These are phyloP conservation scores for Candida sojae DNA, from an alignment of 1,139 yeast genomes.

Conservation along the genomic window DNA sequence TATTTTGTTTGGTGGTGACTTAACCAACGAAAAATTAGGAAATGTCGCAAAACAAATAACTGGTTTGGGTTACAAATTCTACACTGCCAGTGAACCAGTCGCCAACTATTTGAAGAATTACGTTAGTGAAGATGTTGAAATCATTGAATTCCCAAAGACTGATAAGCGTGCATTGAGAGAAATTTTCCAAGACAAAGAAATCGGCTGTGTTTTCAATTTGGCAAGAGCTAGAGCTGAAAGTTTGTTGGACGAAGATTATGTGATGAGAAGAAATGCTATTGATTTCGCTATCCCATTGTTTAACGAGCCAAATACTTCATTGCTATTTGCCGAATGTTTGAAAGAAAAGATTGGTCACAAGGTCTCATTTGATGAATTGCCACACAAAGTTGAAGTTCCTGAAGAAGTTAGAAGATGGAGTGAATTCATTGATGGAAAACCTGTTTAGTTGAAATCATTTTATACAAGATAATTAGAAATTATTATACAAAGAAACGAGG, in stretches of 20 bases:
- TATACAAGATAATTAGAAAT: too few relatives aligned
- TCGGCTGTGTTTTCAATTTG: conserved; percentile 86
- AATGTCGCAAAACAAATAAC: conserved; percentile 69
- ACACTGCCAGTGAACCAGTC: conserved; percentile 73
- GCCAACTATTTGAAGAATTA: conserved; percentile 61
- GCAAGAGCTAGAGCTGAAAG: conserved; percentile 88
- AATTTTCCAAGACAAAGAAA: conserved; percentile 81
- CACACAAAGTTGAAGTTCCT: conserved; percentile 63
- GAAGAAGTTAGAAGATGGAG: conserved; percentile 93
- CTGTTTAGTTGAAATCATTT: conserved; percentile 6
- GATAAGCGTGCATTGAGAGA: conserved; percentile 93
- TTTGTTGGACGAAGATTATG: conserved; percentile 84
- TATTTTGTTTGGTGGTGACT: conserved; percentile 90
- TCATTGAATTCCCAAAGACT: conserved; percentile 86
- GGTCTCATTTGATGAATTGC: conserved; percentile 40
- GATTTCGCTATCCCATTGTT: conserved; percentile 96
- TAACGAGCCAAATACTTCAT: conserved; percentile 93
- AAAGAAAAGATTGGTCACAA: conserved; percentile 68
- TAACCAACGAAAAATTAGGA: conserved; percentile 69
- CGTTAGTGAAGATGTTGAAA: conserved; percentile 53
- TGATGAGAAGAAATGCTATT: conserved; percentile 98
- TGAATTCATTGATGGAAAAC: conserved; percentile 71
- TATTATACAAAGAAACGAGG: too few relatives aligned
- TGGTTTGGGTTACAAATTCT: conserved; percentile 79
- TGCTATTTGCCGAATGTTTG: conserved; percentile 83